phyloP scores from a whole-genome alignment of 306 rosid genomes.

The cucumber (Cucumis sativus) region Cucumber_9930_V3 NC_026661.2:1157001-1157500 shows the following conservation, averaged over 20 bases:
- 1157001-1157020: constrained; percentile 99
- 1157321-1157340: no score
- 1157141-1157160: not conserved
- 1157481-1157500: no score
- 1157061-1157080: constrained; percentile 50
- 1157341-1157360: no score
- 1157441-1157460: no score
- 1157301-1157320: no score
- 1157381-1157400: no score
- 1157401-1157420: no score
- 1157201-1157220: not conserved
- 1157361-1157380: no score
- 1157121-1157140: not conserved
- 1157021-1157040: constrained; percentile 92
- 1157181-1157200: not conserved
- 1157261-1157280: not conserved
- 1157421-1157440: no score
- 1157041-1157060: constrained; percentile 99
- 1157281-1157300: not conserved
- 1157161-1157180: not conserved
- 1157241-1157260: not conserved
- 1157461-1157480: no score
- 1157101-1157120: not conserved
- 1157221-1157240: not conserved
- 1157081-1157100: not conserved